Conservation (phyloP, 768 basidiomycete species). For the Boletus tomentosulus region DNA sequence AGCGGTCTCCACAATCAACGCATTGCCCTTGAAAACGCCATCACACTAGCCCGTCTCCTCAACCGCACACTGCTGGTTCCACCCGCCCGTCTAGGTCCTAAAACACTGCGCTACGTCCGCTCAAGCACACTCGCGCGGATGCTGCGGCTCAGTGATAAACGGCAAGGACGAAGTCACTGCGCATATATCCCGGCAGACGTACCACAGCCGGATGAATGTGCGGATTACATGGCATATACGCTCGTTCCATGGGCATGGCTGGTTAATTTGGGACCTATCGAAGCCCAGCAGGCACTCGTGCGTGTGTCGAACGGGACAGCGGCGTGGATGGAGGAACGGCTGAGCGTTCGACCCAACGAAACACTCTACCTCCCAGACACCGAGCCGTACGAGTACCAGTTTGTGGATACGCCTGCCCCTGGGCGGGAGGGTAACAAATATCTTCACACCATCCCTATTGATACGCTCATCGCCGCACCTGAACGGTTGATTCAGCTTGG, state of each 20-base stretch:
- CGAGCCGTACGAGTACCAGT: slow-evolving; percentile 47
- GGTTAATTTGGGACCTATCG: slow-evolving; percentile 46
- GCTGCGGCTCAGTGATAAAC: slow-evolving; percentile 47
- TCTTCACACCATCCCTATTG: slow-evolving; percentile 2
- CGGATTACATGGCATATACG: slow-evolving; percentile 57
- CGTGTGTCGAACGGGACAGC: slow-evolving; percentile 49
- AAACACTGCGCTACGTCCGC: slow-evolving; percentile 58
- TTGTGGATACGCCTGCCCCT: slow-evolving; percentile 15
- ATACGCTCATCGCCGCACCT: slow-evolving; percentile 3
- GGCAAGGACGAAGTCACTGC: slow-evolving; percentile 49
- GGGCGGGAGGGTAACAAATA: slow-evolving; percentile 12
- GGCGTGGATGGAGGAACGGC: slow-evolving; percentile 16
- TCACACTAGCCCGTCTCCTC: slow-evolving; percentile 63
- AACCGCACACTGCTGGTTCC: slow-evolving; percentile 79
- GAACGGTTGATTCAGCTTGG: slow-evolving; percentile 65
- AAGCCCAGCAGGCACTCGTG: slow-evolving; percentile 38
- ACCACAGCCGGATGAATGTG: slow-evolving; percentile 51
- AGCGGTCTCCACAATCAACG: slow-evolving; percentile 86
- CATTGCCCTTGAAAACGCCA: slow-evolving; percentile 81
- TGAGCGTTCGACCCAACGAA: slow-evolving; percentile 35
- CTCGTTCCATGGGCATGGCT: slow-evolving; percentile 68
- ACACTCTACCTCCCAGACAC: slow-evolving; percentile 49
- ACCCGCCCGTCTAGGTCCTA: slow-evolving; percentile 62
- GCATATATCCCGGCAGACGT: slow-evolving; percentile 32
- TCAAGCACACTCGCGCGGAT: slow-evolving; percentile 43